Evolutionary conservation across 2,329 filamentous ascomycete species (phyloP).

Genomic region (Exophiala viscosa): DNA sequence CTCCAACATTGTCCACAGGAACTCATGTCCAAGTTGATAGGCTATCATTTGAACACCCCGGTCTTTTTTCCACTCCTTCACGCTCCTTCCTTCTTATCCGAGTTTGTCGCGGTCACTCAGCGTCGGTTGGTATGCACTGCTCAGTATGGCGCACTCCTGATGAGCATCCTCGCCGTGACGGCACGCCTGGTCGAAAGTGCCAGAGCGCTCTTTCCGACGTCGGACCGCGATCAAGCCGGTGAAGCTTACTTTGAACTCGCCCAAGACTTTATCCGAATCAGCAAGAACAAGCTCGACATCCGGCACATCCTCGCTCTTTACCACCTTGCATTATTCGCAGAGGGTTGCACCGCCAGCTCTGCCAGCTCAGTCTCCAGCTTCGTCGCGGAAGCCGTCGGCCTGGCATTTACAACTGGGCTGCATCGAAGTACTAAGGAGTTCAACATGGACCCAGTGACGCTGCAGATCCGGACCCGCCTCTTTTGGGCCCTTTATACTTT

Average conservation of each 20-base stretch:
- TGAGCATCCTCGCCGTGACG: slow-evolving; percentile 13
- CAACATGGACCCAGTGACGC: slow-evolving; percentile 11
- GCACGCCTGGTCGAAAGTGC: slow-evolving; percentile 9
- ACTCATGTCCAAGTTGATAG: slow-evolving; percentile 11
- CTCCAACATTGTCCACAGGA: slow-evolving; percentile 11
- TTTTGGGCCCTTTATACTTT: slow-evolving; percentile 11
- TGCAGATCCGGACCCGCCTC: slow-evolving; percentile 12
- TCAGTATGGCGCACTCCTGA: slow-evolving; percentile 8
- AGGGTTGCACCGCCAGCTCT: slow-evolving; percentile 2
- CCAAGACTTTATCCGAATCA: slow-evolving; percentile 9
- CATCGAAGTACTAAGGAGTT: slow-evolving; percentile 12
- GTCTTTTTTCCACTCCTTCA: slow-evolving; percentile 13
- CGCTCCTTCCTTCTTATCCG: slow-evolving; percentile 11
- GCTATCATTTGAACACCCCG: slow-evolving; percentile 9
- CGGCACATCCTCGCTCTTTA: slow-evolving; percentile 12
- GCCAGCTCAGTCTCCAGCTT: slow-evolving; percentile 7
- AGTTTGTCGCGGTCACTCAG: slow-evolving; percentile 10
- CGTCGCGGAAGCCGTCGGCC: slow-evolving; percentile 9
- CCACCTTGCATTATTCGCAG: slow-evolving; percentile 11
- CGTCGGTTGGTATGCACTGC: slow-evolving; percentile 8
- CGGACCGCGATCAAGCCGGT: slow-evolving; percentile 5
- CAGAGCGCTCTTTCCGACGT: slow-evolving; percentile 1
- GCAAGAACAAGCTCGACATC: slow-evolving; percentile 15
- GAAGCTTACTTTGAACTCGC: slow-evolving; percentile 13
- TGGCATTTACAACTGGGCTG: slow-evolving; percentile 9